Evolutionary conservation across 1,139 yeast genomes (phyloP), one percentile per base, ranked within the genome.

Genomic region (Pichia sp.): DNA sequence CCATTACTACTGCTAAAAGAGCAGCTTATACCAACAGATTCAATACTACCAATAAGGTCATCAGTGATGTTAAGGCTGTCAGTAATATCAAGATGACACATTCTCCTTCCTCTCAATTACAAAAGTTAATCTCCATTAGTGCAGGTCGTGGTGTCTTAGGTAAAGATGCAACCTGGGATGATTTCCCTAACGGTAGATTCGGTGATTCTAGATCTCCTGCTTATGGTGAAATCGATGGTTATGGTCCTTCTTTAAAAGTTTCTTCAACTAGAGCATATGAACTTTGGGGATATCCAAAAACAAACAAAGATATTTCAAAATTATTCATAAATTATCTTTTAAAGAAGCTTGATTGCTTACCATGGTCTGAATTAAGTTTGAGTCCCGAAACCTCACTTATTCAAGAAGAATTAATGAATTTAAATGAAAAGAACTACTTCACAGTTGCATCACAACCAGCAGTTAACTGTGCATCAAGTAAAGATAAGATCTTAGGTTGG

Each of bases 161-260:
- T 22, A 81, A 91, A 56, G 95, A 88, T 66, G 97, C 96, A 10
- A 88, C 94, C 3, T 93, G 99, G 99, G 99, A 93, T 71, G 99
- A 93, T 61, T 93, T 89, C 67, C 96, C 98, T 17, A 93, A 93
- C 63, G 99, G 99, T 60, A 79, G 99, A 69, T 93, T 90, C 66
- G 97, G 99, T 67, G 97, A 94, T 67, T 89, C 98, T 0, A 76
- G 95, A 58, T 90, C 98, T 31, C 99, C 99, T 6, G 93, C 99
- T 0, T 93, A 86, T 67, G 99, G 99, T 69, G 97, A 91, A 67
- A 87, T 91, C 60, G 97, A 91, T 63, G 99, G 98, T 31, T 93
- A 93, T 66, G 98, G 99, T 2, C 96, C 97, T 1, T 81, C 87
- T 6, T 76, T 93, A 58, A 91, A 90, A 60, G 80, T 87, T 14